Base-by-base conservation (phyloP, 2,329 filamentous ascomycete genomes). In the Xylaria sp. region DNA sequence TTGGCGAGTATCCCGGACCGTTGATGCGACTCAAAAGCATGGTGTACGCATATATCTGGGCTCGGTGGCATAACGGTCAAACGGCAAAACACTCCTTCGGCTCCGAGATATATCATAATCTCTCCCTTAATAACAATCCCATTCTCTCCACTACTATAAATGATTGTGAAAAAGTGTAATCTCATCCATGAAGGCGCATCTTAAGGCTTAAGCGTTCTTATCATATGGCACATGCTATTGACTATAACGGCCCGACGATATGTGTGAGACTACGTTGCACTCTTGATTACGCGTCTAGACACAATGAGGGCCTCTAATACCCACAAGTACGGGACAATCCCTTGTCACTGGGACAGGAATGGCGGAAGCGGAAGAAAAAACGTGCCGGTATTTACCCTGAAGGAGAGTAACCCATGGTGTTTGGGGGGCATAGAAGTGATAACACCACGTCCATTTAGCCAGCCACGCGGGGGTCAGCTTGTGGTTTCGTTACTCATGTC, bases 331-430 rank as follows among this genome's bases (percentile, higher is more conserved):
- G 5, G 29, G 13, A 5, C 9, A 21, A 16, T 1, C 23, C 21
- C 23, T 40, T 50, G 10, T 23, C 44, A 9, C 29, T 16, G 25
- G 37, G 37, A 13, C 42, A 51, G 63, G 66, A 32, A 40, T 18
- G 54, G 23, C 58, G 48, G 64, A 67, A 44, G 25, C 42, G 64
- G 65, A n/a, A 65, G 48, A 68, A 71, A 57, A 27, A 25, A 50
- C 32, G 53, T 32, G 42, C 64, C 67, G 64, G 27, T 13, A 69
- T 71, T 71, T 71, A 69, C 48, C 66, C 66, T 48, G 66, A 65
- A 58, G 63, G 16, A 53, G 27, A 60, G 50, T 3, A 35, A 50
- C 37, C 55, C 40, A 9, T 40, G 9, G 44, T 27, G 44, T 42
- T 21, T 42, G 18, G 9, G n/a, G 18, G 50, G 57, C 21, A n/a